These are phyloP conservation scores for Stemphylium beticola DNA, from an alignment of 2,329 filamentous ascomycete genomes.

Conservation along the genomic window DNA sequence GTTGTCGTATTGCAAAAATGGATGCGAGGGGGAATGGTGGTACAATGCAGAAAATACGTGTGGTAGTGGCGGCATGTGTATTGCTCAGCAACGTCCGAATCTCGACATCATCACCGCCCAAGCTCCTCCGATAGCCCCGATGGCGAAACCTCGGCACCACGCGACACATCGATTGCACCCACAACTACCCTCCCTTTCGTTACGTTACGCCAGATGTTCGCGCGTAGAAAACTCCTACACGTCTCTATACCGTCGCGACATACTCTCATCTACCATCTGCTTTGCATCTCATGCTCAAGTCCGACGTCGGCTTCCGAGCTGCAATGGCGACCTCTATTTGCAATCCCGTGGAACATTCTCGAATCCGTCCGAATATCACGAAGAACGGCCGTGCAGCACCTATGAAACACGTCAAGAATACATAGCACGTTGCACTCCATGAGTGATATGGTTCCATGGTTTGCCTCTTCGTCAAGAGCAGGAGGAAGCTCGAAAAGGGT, in stretches of 20 bases:
- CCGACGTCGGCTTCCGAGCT: background rate
- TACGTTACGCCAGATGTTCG: background rate
- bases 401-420: too few species aligned
- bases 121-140: constrained; percentile 29
- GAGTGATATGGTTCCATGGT: too few species aligned
- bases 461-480: too few species aligned
- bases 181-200: background rate
- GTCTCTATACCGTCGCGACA: too few species aligned
- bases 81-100: constrained; percentile 31
- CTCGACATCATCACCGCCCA: constrained; percentile 33
- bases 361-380: constrained; percentile 4
- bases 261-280: background rate
- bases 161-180: background rate
- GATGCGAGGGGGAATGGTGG: constrained; percentile 16
- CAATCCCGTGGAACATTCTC: constrained; percentile 8
- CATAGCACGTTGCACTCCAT: too few species aligned
- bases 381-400: background rate
- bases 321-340: background rate
- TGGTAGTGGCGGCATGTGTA: constrained; percentile 23
- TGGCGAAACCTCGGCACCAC: constrained; percentile 24
- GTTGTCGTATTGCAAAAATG: constrained; percentile 4
- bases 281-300: background rate
- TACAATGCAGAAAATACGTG: constrained; percentile 12
- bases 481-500: too few species aligned
- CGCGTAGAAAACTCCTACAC: too few species aligned